Percentiles rank a stretch among this genome's conserved stretches.
Evolutionary conservation across 1,284 basidiomycete species (phyloP).

Genomic region (Macrocystidia cucumis): DNA sequence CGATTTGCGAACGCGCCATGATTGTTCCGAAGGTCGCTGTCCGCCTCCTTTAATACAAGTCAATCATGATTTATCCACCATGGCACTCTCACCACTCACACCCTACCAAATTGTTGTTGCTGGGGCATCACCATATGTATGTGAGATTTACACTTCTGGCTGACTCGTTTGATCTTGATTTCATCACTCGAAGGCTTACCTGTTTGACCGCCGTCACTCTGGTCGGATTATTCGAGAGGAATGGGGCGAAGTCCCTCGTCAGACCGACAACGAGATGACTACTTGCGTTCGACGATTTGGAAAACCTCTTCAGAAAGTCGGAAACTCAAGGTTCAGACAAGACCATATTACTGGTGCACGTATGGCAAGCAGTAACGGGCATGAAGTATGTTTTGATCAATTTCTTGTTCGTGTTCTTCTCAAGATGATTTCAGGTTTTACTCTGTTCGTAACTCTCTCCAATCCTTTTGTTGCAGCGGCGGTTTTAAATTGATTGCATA

Average conservation of each 20-base stretch:
- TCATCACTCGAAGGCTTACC: conserved; percentile 52
- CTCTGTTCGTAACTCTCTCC: conserved; percentile 34
- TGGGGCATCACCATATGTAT: conserved; percentile 61
- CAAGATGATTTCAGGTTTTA: conserved; percentile 42
- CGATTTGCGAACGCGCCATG: conserved; percentile 70
- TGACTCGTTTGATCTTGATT: conserved; percentile 3
- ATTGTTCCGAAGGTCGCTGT: conserved; percentile 46
- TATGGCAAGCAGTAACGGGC: conserved; percentile 69
- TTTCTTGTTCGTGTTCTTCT: not conserved
- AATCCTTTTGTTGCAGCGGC: not conserved
- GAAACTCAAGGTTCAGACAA: conserved; percentile 21
- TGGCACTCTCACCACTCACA: conserved; percentile 61
- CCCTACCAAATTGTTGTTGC: conserved; percentile 74
- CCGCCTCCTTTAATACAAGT: conserved; percentile 63
- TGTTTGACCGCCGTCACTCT: conserved; percentile 83
- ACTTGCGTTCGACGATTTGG: conserved; percentile 87
- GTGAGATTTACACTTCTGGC: conserved; percentile 15
- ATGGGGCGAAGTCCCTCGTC: conserved; percentile 61
- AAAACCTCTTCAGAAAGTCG: conserved; percentile 31
- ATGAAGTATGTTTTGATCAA: conserved; percentile 50
- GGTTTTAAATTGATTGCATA: not conserved
- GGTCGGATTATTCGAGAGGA: conserved; percentile 58
- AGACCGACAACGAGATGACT: conserved; percentile 39
- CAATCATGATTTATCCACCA: conserved; percentile 51
- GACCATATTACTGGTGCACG: conserved; percentile 77